phyloP scores from a whole-genome alignment of 2,329 filamentous ascomycete species.

The Lecanicillium sp. region DNA sequence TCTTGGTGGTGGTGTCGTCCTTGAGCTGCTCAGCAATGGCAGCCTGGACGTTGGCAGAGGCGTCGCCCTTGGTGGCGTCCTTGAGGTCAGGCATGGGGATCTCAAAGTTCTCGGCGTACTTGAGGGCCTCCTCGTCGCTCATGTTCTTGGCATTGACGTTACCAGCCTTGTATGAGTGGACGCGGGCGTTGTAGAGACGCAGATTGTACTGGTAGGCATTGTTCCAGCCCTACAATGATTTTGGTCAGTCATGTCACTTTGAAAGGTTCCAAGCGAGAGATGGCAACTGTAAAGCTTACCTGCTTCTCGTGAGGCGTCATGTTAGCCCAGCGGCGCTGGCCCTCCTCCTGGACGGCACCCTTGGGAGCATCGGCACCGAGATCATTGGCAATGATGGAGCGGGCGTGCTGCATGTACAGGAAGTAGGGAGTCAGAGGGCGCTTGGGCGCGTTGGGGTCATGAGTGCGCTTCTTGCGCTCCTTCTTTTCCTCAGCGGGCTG shows the following conservation, averaged over 20 bases:
- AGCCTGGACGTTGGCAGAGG: conserved; percentile 40
- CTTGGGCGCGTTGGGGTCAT: conserved; percentile 92
- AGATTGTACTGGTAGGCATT: conserved; percentile 61
- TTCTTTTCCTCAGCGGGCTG: conserved; percentile 61
- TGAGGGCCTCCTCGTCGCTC: conserved; percentile 50
- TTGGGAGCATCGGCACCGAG: conserved; percentile 69
- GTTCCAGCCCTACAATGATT: conserved; percentile 44
- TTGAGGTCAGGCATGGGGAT: conserved; percentile 45
- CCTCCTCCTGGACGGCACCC: conserved; percentile 81
- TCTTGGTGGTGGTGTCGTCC: conserved; percentile 40
- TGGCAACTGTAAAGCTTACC: conserved; percentile 21
- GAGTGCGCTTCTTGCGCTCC: conserved; percentile 79
- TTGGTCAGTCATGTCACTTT: conserved; percentile 7
- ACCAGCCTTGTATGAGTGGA: conserved; percentile 55
- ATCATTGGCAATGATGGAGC: conserved; percentile 72
- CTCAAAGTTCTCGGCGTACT: conserved; percentile 50
- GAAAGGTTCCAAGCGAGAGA: neutral
- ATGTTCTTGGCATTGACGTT: conserved; percentile 52
- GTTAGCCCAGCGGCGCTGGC: conserved; percentile 74
- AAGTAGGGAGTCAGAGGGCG: conserved; percentile 91
- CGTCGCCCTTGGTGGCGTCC: conserved; percentile 24
- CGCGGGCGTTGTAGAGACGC: conserved; percentile 55
- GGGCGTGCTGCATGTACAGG: conserved; percentile 83
- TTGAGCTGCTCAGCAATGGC: conserved; percentile 52
- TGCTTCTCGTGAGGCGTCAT: conserved; percentile 68